Base-by-base conservation (phyloP, 164 flowering plant genomes). In the Aristolochia fimbriata region DNA sequence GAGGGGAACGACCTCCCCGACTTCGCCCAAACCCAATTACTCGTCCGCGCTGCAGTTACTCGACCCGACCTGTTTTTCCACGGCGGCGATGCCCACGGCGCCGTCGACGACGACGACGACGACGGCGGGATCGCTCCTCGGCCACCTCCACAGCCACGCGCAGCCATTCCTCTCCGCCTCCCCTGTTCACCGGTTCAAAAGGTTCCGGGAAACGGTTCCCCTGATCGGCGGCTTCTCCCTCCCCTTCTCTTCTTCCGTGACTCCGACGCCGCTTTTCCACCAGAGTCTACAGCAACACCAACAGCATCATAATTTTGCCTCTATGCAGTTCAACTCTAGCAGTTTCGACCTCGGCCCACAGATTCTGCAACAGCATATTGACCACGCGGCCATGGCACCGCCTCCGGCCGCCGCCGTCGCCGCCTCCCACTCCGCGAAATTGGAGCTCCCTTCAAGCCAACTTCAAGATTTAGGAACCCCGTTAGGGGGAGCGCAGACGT, bases 391-490 rank as follows among this genome's bases (percentile, higher is more conserved):
- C 25, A 54, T 24, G 59, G 43, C 65, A 30, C 68, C 9, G 41
- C 54, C 21, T 54, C 43, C 57, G 33, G 67, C 25, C 21, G 49
- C 59, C 60, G 48, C 62, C 45, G 67, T 22, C 21, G 49, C 59
- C 60, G 48, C 62, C 45, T 60, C 63, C 58, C n/a, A 30, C 43
- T 14, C 70, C 53, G 25, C 62, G 50, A 70, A 64, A 62, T 1
- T 65, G 74, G 73, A 76, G 75, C 78, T 74, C 75, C 75, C 77
- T 76, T 76, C 79, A 73, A 65, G 25, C 79, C 79, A 76, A 76
- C 5, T 46, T 12, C 45, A 67, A 33, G 62, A 59, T 57, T 27
- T 62, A 17, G 62, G 56, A 55, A 0, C 47, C 27, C 54, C 47
- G 15, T 65, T 51, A 1, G 55, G 56, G 11, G 55, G 56, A 3